phyloP scores from a whole-genome alignment of 2,329 filamentous ascomycete genomes.

The Epichloe typhina region DNA sequence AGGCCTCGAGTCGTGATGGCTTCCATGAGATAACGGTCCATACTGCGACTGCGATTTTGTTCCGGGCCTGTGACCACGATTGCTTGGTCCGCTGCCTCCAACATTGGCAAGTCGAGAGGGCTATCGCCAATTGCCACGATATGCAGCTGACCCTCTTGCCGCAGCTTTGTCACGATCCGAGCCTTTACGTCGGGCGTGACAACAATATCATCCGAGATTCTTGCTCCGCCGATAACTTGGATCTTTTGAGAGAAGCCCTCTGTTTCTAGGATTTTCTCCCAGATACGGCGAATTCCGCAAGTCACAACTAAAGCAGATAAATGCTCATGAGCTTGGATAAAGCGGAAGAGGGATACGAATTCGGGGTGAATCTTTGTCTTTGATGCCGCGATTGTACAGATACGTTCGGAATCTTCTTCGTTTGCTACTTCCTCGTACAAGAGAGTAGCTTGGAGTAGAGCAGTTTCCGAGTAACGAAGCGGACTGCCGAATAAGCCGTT shows the following conservation, averaged over 20 bases:
- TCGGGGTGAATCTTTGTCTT: conserved; percentile 31
- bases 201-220: conserved; percentile 32
- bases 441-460: conserved; percentile 40
- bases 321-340: conserved; percentile 17
- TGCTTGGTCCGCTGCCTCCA: conserved; percentile 36
- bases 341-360: conserved; percentile 29
- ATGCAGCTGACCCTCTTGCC: conserved; percentile 22
- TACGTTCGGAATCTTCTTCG: conserved; percentile 25
- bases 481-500: conserved; percentile 32
- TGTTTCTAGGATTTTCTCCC: conserved; percentile 38
- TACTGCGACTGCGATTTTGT: conserved; percentile 32
- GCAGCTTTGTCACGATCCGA: conserved; percentile 29
- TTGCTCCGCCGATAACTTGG: conserved; percentile 38
- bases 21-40: conserved; percentile 31
- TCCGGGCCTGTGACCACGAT: conserved; percentile 41
- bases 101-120: conserved; percentile 43
- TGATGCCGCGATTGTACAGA: conserved; percentile 32
- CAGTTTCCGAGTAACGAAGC: conserved; percentile 36
- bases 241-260: conserved; percentile 28
- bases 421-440: conserved; percentile 34
- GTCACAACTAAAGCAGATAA: conserved; percentile 39
- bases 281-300: conserved; percentile 38
- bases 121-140: conserved; percentile 51
- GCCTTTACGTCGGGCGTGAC: conserved; percentile 39
- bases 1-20: conserved; percentile 29